Percentiles rank a stretch among this genome's conserved stretches.
Conservation (phyloP, 345 rosid species). For the Citrus australasica region DNA sequence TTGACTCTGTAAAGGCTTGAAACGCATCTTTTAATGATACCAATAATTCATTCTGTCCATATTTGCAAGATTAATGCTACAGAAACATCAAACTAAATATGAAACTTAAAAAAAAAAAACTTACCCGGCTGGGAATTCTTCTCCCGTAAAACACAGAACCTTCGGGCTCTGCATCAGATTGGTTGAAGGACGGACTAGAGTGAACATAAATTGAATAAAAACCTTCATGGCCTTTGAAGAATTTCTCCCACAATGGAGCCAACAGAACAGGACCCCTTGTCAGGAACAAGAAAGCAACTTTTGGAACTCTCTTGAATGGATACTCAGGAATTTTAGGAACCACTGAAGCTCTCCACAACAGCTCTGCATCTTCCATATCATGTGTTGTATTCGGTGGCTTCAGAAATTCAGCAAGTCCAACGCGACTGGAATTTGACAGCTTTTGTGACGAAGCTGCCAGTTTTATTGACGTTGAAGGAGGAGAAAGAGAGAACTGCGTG, state of each 20-base stretch:
- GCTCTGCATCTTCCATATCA: conserved; percentile 70
- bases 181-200: conserved; percentile 50
- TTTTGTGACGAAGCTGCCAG: background rate
- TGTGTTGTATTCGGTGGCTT: conserved; percentile 41
- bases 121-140: conserved; percentile 81
- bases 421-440: background rate
- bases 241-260: conserved; percentile 82
- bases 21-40: background rate
- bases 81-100: background rate
- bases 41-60: background rate
- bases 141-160: conserved; percentile 56
- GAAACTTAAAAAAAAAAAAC: background rate
- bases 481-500: conserved; percentile 21
- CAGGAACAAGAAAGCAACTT: conserved; percentile 86
- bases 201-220: conserved; percentile 67
- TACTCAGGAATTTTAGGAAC: conserved; percentile 27
- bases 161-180: conserved; percentile 34
- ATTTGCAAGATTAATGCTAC: background rate
- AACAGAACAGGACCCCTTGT: conserved; percentile 60
- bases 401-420: conserved; percentile 38
- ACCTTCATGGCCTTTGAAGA: conserved; percentile 65
- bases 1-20: background rate
- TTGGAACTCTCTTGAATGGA: conserved; percentile 54
- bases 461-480: conserved; percentile 11
- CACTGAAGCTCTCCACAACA: conserved; percentile 75